Base-by-base conservation (phyloP, 768 basidiomycete genomes). In the Mycena maculata region DNA sequence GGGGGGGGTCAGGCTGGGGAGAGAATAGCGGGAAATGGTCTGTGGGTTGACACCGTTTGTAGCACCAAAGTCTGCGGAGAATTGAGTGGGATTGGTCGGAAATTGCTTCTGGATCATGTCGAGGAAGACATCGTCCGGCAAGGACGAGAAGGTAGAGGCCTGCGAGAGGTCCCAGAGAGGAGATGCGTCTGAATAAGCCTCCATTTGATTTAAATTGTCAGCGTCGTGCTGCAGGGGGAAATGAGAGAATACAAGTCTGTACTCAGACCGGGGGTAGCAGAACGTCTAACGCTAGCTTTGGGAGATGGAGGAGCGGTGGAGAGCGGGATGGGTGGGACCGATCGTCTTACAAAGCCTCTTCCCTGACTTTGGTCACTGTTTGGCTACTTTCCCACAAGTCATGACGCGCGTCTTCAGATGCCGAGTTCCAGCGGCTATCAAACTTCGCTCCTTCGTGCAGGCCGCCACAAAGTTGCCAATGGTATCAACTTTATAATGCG, bases 81-180 rank as follows among this genome's bases (percentile, higher is more conserved):
- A 67, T 20, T 69, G 47, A 52, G 67, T 50, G 10, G 55, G 53
- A 4, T 62, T 54, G 23, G 77, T 70, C 36, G 87, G 82, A 73
- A 91, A 93, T 77, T 93, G 92, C 72, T 92, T 93, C 74, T 90
- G 89, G 3, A 94, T 84, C 55, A 93, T 83, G 13, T 90, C 87
- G 47, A 94, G 86, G 68, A 94, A 92, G 79, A 93, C 91, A 73
- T 89, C 89, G 74, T 93, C 92, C 13, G 88, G 84, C 45, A 93
- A 78, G 47, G 89, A 87, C 8, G 90, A 83, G 80, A 92, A 87
- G 36, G 85, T 77, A 22, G 85, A 76, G 16, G 86, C 78, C 68
- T 88, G 87, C 2, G 88, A 80, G 63, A 91, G 82, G 72, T 92
- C 90, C 91, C 92, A 92, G 76, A 91, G 84, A 22, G 86, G 80